Base-by-base conservation (phyloP, 1,284 basidiomycete genomes). In the Leccinum pallidistipes region DNA sequence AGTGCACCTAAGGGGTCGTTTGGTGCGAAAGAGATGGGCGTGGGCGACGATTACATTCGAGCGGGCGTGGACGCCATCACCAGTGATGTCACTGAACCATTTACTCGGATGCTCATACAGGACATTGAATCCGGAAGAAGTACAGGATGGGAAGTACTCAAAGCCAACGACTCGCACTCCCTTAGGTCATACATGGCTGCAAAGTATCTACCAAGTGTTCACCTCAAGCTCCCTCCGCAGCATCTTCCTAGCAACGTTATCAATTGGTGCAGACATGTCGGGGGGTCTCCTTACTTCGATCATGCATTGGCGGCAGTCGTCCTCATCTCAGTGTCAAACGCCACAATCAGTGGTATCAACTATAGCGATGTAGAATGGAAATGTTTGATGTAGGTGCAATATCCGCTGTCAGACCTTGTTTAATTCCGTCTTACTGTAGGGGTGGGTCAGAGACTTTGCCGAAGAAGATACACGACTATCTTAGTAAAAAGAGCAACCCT, bases 241-340 rank as follows among this genome's bases (percentile, higher is more conserved):
- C 55, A 59, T 32, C 64, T 72, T 34, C 50, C 62, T 8, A 62
- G n/a, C 18, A 63, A 65, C 5, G 63, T 65, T 1, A 62, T 72
- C 45, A 63, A 68, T 50, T 74, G 71, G 70, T 67, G 64, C 21
- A 61, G 49, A 32, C 61, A 62, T 5, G 56, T 74, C 14, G 58
- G 5, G 29, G 14, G n/a, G 3, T 8, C 12, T 6, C 3, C 3
- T 14, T 1, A 11, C 16, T 10, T 5, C n/a, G 53, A 62, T 2
- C 1, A 3, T 29, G 40, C 54, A 18, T 53, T 63, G 3, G 6
- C n/a, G 36, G 54, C 65, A 4, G 0, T 11, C 3, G 18, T 65
- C 64, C n/a, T 65, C 16, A 4, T 0, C 0, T 34, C 3, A 0
- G 0, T 58, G 34, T 16, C 29, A 18, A 5, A 5, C 14, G 1